Conservation (phyloP, 768 basidiomycete species). For the Kondoa subrosea region DNA sequence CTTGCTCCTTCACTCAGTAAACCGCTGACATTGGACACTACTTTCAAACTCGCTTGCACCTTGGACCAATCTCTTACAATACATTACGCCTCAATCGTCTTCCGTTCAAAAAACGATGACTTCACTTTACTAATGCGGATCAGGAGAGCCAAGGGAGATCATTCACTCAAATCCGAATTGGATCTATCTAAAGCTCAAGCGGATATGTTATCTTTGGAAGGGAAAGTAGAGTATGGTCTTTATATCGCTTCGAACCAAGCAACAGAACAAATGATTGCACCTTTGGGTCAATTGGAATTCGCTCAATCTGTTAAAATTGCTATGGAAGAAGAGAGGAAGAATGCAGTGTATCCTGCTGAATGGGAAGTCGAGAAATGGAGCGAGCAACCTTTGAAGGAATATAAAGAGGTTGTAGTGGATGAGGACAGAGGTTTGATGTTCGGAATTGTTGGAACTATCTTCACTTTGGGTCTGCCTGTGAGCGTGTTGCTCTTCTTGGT, state of each 20-base stretch:
- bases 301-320: not conserved
- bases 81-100: conserved; percentile 4
- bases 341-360: not conserved
- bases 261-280: not conserved
- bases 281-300: not conserved
- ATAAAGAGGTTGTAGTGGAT: not conserved
- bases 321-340: not conserved
- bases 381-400: not conserved
- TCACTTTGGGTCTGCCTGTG: not conserved
- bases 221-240: not conserved
- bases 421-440: not conserved
- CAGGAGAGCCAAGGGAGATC: not conserved
- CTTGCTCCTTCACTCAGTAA: not conserved
- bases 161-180: not conserved
- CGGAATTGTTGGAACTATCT: not conserved
- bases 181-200: not conserved
- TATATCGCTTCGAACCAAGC: not conserved
- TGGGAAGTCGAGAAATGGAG: not conserved
- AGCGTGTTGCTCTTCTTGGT: not conserved
- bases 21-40: conserved; percentile 1
- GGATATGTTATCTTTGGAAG: not conserved
- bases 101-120: not conserved
- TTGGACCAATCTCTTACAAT: not conserved
- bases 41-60: conserved; percentile 2
- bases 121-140: not conserved